Evolutionary conservation across 495 filamentous ascomycete genomes (phyloP), one percentile per base, ranked within the genome.

Genomic region (Stereocaulon alpinum): DNA sequence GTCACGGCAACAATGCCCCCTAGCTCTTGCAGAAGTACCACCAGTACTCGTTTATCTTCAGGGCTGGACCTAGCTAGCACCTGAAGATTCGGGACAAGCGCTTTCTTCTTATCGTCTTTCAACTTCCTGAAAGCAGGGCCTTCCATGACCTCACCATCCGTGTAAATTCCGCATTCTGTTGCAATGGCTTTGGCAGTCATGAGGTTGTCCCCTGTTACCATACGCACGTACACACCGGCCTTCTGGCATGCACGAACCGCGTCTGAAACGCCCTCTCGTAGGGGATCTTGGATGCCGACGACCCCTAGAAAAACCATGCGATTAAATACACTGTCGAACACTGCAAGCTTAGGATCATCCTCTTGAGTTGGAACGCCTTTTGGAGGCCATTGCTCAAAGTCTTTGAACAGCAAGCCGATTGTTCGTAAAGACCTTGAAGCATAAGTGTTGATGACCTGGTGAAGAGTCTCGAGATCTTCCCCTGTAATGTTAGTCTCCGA

Each of bases 1-100:
- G 90, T 96, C 18, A 96, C 91, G 43, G 91, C 91, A 52, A 95
- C 91, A 17, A 87, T 95, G 70, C 95, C 90, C 14, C 88, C 88
- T 29, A 92, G 75, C 59, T 87, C 87, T 71, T 91, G 93, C 37
- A 95, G 78, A 40, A 82, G 78, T 61, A 81, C 82, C 29, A 95
- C 91, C 40, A 95, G 77, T 29, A 84, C 84, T 56, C 86, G 79
- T 71, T 95, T 95, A 67, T 95, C 89, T 15, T 89, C 86, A 2
- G 89, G 89, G 55, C 85, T 89, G 1, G 88, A 94, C 43, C 90
- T 79, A 32, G 90, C 90, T 58, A 95, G 82, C 5, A 95, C 89
- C 67, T 89, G 87, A 11, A 95, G 74, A 47, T 81, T 79, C 2
- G 89, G 89, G 51, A 95, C 80, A 34, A 83, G 76, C 40, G 79